Percentiles rank a stretch among this genome's conserved stretches.
Evolutionary conservation across 164 flowering plant species (phyloP).

Genomic region (Magnolia sinica): DNA sequence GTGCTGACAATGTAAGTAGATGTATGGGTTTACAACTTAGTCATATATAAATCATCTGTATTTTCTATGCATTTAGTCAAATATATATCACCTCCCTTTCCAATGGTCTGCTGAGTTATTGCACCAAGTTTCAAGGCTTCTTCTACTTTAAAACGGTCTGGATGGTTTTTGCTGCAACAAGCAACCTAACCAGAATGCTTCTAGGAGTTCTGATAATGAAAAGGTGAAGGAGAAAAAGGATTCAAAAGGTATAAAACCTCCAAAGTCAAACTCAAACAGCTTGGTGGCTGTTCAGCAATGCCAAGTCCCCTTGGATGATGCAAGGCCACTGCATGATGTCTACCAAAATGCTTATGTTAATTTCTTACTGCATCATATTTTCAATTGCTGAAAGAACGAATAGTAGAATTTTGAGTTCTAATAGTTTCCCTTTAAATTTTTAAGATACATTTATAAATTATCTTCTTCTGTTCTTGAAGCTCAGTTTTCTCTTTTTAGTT

Average conservation of each 20-base stretch:
- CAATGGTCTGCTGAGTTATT: background rate
- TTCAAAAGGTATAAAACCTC: background rate
- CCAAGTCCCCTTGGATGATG: constrained; percentile 14
- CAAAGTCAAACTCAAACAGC: constrained; percentile 13
- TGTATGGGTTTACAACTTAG: no score
- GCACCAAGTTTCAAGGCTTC: constrained; percentile 5
- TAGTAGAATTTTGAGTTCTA: background rate
- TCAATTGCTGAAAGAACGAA: background rate
- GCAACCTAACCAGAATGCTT: background rate
- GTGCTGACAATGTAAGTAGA: no score
- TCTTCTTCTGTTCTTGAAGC: no score
- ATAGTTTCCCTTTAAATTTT: background rate
- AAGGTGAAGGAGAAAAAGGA: background rate
- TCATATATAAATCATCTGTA: no score
- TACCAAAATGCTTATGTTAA: constrained; percentile 38
- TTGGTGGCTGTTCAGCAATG: constrained; percentile 23
- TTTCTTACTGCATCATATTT: constrained; percentile 14
- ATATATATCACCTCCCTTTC: no score
- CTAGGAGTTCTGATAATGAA: constrained; percentile 1
- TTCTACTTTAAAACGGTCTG: constrained; percentile 2
- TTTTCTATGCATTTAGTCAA: no score
- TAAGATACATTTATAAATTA: no score
- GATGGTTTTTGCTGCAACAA: background rate
- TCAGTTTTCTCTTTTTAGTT: no score
- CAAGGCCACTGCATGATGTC: constrained; percentile 20